Base-by-base conservation (phyloP, 352 stramenopile species). In the Pythium angustatum region DNA sequence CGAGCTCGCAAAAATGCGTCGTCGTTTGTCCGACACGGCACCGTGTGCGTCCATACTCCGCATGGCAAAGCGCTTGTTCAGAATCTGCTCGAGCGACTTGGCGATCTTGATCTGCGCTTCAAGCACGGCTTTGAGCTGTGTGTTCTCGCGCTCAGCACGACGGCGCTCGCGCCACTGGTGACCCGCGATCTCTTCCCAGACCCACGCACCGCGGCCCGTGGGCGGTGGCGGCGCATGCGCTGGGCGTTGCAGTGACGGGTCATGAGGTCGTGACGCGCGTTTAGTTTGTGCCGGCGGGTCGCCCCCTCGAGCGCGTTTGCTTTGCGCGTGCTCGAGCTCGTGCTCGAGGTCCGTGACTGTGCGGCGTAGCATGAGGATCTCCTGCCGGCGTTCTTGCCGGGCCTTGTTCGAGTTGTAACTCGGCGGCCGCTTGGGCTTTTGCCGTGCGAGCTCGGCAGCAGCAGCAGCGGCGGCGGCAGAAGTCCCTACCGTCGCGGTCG, bases 41-140 rank as follows among this genome's bases (percentile, higher is more conserved):
- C n/a, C n/a, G n/a, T n/a, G n/a, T n/a, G n/a, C n/a, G n/a, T n/a
- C n/a, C n/a, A n/a, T n/a, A n/a, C n/a, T n/a, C n/a, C n/a, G n/a
- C n/a, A n/a, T n/a, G n/a, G 10, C 41, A 58, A 43, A 62, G 10
- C 67, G 72, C 62, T 83, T 79, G 56, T 71, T 62, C 26, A 88
- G 67, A 2, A 82, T 59, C 9, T 38, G 54, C 58, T 79, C 76
- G 40, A 87, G 75, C 47, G 68, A 76, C 62, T 71, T 73, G 17
- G 73, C 66, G 45, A 83, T 47, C 53, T 85, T 77, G 53, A 81
- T 68, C 64, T 86, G 77, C 2, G 66, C 75, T 52, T 84, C 77
- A 5, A 88, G 66, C 30, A 83, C 73, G 0, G 75, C 58, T 54
- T 84, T 87, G 9, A 88, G 64, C 8, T 73, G 73, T 5, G 70